Evolutionary conservation across 495 filamentous ascomycete species (phyloP).

Genomic region (Recurvomyces mirabilis): DNA sequence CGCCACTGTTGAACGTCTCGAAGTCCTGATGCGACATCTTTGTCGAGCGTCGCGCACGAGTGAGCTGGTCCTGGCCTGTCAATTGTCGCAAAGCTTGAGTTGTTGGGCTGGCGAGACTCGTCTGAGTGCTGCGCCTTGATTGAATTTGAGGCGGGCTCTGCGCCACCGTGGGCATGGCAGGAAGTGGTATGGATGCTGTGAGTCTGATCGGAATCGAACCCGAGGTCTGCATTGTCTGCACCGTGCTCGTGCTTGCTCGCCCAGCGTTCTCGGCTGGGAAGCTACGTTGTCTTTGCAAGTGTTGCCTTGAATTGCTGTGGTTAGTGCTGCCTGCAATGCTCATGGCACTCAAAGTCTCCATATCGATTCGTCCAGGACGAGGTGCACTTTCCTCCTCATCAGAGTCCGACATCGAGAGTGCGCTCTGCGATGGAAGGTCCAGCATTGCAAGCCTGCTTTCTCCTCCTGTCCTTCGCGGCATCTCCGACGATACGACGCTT

Average conservation of each 20-base stretch:
- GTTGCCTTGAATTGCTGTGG: no score
- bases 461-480: not conserved
- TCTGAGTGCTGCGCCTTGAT: not conserved
- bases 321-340: no score
- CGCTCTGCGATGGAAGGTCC: conserved; percentile 7
- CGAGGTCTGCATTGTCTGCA: conserved; percentile 7
- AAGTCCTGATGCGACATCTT: conserved; percentile 2
- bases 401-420: conserved; percentile 18
- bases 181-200: conserved; percentile 3
- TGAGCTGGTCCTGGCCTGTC: not conserved
- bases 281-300: conserved; percentile 8
- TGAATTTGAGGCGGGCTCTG: not conserved
- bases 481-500: conserved; percentile 5
- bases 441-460: conserved; percentile 9
- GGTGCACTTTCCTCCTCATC: conserved; percentile 1
- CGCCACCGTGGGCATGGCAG: not conserved
- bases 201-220: conserved; percentile 18
- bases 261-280: not conserved
- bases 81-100: conserved; percentile 5
- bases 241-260: conserved; percentile 15
- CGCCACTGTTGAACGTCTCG: conserved; percentile 6
- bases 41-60: not conserved
- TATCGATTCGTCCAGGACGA: no score
- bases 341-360: no score
- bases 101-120: not conserved